Evolutionary conservation across 1,284 basidiomycete genomes (phyloP).

Genomic region (Ceratobasidium sp.): DNA sequence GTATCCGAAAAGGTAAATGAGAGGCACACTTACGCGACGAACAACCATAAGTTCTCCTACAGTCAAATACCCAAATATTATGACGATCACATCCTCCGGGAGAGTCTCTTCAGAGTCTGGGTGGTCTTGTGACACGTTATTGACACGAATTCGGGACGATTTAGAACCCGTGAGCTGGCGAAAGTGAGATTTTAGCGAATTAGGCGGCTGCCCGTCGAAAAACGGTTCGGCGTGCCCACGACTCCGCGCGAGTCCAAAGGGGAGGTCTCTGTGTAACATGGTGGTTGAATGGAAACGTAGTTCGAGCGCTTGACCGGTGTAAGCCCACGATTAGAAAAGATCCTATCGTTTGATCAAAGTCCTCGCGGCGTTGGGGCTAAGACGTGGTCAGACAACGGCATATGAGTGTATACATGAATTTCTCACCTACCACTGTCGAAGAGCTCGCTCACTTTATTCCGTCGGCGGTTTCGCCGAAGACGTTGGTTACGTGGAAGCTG

Average conservation of each 20-base stretch:
- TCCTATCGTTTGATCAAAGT: not conserved
- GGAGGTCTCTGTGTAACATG: conserved; percentile 28
- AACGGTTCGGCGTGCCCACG: conserved; percentile 8
- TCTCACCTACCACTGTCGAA: not conserved
- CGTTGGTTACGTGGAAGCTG: not conserved
- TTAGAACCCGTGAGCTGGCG: not conserved
- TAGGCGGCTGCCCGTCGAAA: not conserved
- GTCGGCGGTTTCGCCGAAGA: not conserved
- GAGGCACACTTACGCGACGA: conserved; percentile 9
- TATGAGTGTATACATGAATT: not conserved
- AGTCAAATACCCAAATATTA: conserved; percentile 22
- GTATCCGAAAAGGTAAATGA: not conserved
- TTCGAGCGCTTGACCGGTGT: not conserved
- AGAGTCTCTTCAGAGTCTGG: not conserved
- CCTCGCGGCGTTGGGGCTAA: not conserved
- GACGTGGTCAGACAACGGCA: not conserved
- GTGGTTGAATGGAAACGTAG: not conserved
- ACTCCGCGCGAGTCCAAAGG: conserved; percentile 35
- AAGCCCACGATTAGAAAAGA: not conserved
- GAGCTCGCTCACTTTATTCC: not conserved
- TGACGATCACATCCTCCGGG: conserved; percentile 34
- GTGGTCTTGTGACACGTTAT: not conserved
- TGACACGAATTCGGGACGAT: not conserved
- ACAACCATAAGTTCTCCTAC: conserved; percentile 28
- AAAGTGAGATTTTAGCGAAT: not conserved